These are phyloP conservation scores for Novymonas esmeraldas DNA, from an alignment of 208 protist species.

Conservation along the genomic window DNA sequence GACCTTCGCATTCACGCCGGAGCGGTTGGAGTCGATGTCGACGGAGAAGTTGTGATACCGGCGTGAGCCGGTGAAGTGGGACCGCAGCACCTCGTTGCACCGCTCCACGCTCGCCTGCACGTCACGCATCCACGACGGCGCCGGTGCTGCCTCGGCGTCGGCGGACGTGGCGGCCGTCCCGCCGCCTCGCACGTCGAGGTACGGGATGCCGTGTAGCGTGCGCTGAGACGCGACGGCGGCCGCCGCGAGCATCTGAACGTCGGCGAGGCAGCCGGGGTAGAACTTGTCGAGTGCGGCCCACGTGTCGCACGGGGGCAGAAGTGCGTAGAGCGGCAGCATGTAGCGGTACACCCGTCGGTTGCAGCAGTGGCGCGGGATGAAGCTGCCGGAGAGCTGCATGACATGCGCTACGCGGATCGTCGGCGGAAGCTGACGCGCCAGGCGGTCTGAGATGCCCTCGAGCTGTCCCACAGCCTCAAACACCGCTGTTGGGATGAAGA, in stretches of 20 bases:
- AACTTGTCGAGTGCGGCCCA: conserved; percentile 45
- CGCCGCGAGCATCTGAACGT: conserved; percentile 11
- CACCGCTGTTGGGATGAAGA: conserved; percentile 53
- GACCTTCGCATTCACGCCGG: conserved; percentile 42
- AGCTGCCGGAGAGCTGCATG: conserved; percentile 58
- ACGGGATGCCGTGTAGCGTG: conserved; percentile 16
- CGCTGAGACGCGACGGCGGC: background rate
- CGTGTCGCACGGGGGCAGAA: conserved; percentile 63
- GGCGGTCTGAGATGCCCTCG: conserved; percentile 22
- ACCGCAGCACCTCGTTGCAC: conserved; percentile 54
- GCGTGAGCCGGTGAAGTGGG: conserved; percentile 60
- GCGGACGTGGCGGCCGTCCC: background rate
- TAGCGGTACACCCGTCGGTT: conserved; percentile 84
- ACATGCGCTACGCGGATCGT: conserved; percentile 58
- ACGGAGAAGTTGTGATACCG: conserved; percentile 91
- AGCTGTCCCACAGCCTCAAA: conserved; percentile 36
- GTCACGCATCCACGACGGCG: conserved; percentile 30
- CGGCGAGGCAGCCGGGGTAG: conserved; percentile 32
- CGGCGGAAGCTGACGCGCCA: conserved; percentile 52
- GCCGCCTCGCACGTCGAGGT: conserved; percentile 19
- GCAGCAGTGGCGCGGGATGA: conserved; percentile 80
- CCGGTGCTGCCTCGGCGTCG: background rate
- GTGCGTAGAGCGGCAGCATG: conserved; percentile 76
- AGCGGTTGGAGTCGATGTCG: conserved; percentile 46
- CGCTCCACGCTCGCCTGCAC: conserved; percentile 28